phyloP scores from a whole-genome alignment of 768 basidiomycete genomes.

The Termitomyces titanicus region DNA sequence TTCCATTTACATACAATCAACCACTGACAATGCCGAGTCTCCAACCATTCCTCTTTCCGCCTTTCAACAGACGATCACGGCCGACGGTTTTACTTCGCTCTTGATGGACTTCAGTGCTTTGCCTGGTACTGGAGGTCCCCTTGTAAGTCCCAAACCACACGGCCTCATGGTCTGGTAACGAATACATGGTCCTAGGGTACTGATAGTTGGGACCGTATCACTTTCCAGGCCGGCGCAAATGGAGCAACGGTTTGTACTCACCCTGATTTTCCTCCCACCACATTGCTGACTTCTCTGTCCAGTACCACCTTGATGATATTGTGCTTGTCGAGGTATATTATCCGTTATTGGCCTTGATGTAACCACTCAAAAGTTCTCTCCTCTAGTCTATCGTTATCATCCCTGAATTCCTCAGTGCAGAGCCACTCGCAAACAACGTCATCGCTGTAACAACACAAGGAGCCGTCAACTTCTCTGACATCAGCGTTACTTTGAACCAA shows the following conservation, averaged over 20 bases:
- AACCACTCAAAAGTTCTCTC: neutral
- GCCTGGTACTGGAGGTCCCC: constrained; percentile 35
- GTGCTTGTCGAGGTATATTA: constrained; percentile 35
- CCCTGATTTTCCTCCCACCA: neutral
- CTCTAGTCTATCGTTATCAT: constrained; percentile 37
- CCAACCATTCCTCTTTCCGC: constrained; percentile 38
- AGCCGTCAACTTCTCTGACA: constrained; percentile 36
- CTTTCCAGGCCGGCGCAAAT: constrained; percentile 41
- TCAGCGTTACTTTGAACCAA: constrained; percentile 36
- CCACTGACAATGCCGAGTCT: constrained; percentile 32
- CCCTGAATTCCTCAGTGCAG: constrained; percentile 49
- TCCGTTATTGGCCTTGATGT: neutral
- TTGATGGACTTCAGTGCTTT: constrained; percentile 45
- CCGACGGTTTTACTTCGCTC: constrained; percentile 38
- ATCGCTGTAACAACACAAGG: constrained; percentile 49
- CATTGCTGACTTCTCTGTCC: neutral
- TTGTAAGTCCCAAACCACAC: constrained; percentile 22
- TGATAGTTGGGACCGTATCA: constrained; percentile 48
- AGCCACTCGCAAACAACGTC: constrained; percentile 43
- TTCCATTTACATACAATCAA: constrained; percentile 36
- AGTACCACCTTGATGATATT: constrained; percentile 52
- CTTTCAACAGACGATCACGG: constrained; percentile 34
- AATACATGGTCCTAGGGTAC: constrained; percentile 20
- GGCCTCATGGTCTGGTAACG: neutral
- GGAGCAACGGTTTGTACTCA: constrained; percentile 35